These are phyloP conservation scores for Backusella mclennaniae DNA, from an alignment of 192 early-diverging fungal genomes.

Conservation along the genomic window DNA sequence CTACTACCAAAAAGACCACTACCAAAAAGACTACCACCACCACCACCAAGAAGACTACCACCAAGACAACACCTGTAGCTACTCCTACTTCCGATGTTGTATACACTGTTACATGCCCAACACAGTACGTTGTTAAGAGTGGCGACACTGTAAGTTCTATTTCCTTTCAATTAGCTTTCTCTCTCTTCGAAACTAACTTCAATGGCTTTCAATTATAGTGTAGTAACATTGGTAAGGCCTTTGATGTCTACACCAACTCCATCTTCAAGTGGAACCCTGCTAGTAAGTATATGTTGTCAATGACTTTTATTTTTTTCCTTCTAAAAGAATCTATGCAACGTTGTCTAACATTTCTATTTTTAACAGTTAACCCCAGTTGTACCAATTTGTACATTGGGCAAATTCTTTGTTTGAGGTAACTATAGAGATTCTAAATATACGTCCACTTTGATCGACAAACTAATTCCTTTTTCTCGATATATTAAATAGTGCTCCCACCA, in stretches of 20 bases:
- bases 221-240: constrained; percentile 6
- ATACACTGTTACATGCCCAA: constrained; percentile 13
- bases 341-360: neutral
- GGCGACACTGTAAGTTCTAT: constrained; percentile 17
- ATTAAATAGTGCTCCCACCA: constrained; percentile 11
- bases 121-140: constrained; percentile 16
- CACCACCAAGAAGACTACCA: neutral
- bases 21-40: neutral
- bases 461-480: neutral
- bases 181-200: neutral
- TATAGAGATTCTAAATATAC: neutral
- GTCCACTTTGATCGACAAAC: neutral
- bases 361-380: constrained; percentile 18
- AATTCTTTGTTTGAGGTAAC: constrained; percentile 24
- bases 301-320: neutral
- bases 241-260: neutral
- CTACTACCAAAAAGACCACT: neutral
- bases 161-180: neutral
- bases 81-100: neutral
- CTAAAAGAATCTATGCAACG: neutral
- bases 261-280: constrained; percentile 30
- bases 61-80: neutral
- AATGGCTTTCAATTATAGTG: constrained; percentile 2
- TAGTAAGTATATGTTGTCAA: neutral
- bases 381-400: constrained; percentile 31